phyloP scores from a whole-genome alignment of 23 red algal species.

The Gracilaria gracilis region DNA sequence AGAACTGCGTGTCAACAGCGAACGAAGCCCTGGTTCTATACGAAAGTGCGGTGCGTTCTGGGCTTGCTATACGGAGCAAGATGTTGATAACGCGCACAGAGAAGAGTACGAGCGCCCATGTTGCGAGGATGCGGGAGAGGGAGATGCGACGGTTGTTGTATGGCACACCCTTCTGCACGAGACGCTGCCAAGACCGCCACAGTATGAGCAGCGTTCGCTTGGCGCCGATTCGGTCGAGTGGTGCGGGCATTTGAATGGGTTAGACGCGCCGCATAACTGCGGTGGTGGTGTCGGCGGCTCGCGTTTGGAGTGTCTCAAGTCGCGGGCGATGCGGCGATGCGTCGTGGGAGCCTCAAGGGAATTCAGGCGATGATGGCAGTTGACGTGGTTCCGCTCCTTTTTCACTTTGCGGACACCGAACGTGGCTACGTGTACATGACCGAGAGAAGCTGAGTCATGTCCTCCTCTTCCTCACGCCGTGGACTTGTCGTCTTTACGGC shows the following conservation, averaged over 20 bases:
- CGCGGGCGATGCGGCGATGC: too few relatives aligned
- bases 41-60: background rate
- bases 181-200: background rate
- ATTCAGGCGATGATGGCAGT: too few relatives aligned
- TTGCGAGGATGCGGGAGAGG: background rate
- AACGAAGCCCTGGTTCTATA: constrained; percentile 23
- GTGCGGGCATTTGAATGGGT: background rate
- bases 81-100: background rate
- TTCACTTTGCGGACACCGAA: too few relatives aligned
- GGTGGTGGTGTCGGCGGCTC: too few relatives aligned
- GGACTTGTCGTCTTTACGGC: too few relatives aligned
- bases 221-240: background rate
- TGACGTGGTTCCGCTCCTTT: too few relatives aligned
- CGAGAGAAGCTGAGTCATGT: too few relatives aligned
- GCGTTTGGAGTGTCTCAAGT: too few relatives aligned
- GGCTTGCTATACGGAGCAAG: background rate
- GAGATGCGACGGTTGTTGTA: constrained; percentile 25
- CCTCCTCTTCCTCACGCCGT: too few relatives aligned
- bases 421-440: too few relatives aligned
- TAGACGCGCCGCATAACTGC: background rate
- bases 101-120: background rate
- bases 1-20: constrained; percentile 40
- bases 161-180: constrained; percentile 14
- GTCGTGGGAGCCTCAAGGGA: too few relatives aligned
- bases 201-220: background rate